A percentile compares a stretch with the other conserved stretches of the same genome.
Evolutionary conservation across 2,329 filamentous ascomycete species (phyloP).

Genomic region (Fusarium mangiferae): DNA sequence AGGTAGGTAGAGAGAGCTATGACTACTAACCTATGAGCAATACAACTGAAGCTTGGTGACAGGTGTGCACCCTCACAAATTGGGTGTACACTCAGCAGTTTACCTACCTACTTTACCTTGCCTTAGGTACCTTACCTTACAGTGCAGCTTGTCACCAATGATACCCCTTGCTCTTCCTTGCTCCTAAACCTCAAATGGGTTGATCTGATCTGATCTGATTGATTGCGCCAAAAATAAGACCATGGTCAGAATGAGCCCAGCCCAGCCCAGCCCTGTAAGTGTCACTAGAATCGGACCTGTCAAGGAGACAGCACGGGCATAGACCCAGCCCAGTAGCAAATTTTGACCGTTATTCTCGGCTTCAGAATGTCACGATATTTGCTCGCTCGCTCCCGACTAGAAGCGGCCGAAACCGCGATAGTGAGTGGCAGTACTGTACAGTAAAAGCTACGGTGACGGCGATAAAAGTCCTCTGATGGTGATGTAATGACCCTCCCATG

Average conservation of each 20-base stretch:
- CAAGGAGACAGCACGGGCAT: slow-evolving; percentile 35
- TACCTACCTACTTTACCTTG: neutral
- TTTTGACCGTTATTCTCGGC: slow-evolving; percentile 10
- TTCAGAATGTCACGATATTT: slow-evolving; percentile 21
- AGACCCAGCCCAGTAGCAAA: slow-evolving; percentile 5
- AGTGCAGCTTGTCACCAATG: neutral
- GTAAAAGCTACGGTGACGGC: neutral
- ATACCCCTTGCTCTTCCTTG: slow-evolving; percentile 2
- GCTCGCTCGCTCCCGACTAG: slow-evolving; percentile 25
- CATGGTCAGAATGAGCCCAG: slow-evolving; percentile 11
- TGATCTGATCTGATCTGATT: slow-evolving; percentile 36
- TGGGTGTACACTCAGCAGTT: slow-evolving; percentile 13
- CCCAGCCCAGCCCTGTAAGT: neutral
- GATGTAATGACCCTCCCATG: slow-evolving; percentile 39
- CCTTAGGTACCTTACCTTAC: neutral
- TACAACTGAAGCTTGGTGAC: slow-evolving; percentile 1
- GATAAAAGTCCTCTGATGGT: slow-evolving; percentile 28
- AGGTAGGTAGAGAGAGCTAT: neutral
- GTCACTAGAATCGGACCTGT: slow-evolving; percentile 25
- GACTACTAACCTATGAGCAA: neutral
- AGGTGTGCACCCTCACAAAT: slow-evolving; percentile 9
- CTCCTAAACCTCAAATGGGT: slow-evolving; percentile 26
- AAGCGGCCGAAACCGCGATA: slow-evolving; percentile 24
- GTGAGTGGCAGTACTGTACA: neutral
- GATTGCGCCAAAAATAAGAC: slow-evolving; percentile 35